Base-by-base conservation (phyloP, 768 basidiomycete genomes). In the Trametes coccinea region DNA sequence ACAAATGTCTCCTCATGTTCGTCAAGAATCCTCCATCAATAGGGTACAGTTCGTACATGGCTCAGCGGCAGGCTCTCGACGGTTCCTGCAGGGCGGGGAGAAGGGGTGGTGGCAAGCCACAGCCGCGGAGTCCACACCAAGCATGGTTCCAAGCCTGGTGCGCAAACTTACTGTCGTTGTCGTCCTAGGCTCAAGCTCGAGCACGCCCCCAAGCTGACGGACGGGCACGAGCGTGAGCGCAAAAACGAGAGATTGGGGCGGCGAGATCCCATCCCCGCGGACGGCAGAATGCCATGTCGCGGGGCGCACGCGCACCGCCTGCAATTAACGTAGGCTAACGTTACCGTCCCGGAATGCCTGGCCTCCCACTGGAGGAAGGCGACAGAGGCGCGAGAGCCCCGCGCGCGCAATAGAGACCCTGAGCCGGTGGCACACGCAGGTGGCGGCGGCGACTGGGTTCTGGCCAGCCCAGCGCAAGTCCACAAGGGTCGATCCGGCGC, bases 241-340 rank as follows among this genome's bases (percentile, higher is more conserved):
- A 2, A 27, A 29, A 8, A 47, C n/a, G 7, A n/a, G 58, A 59
- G 58, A 59, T 59, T 53, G 58, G 50, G 43, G 40, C n/a, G 43
- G 50, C 50, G 31, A 59, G 58, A 59, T 59, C 50, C 16, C 50
- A 53, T 43, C 53, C 53, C 53, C 53, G 53, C 53, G 53, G 53
- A 53, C 41, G 40, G 41, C 53, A 41, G 41, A 14, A 37, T 40
- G 39, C 51, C 22, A 16, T 2, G 50, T 51, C 52, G 52, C 52
- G 52, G 52, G 50, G 51, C 37, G 13, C 17, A 31, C 46, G 39
- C 37, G 22, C 39, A 40, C 8, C 22, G 56, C 48, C 41, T n/a
- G 41, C 13, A n/a, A 4, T 43, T 31, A 33, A 50, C 48, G 40
- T 58, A 58, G 48, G 37, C 47, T 57, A 57, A 57, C 56, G 56